Evolutionary conservation across 768 basidiomycete genomes (phyloP).

Genomic region (Heimioporus sp.): DNA sequence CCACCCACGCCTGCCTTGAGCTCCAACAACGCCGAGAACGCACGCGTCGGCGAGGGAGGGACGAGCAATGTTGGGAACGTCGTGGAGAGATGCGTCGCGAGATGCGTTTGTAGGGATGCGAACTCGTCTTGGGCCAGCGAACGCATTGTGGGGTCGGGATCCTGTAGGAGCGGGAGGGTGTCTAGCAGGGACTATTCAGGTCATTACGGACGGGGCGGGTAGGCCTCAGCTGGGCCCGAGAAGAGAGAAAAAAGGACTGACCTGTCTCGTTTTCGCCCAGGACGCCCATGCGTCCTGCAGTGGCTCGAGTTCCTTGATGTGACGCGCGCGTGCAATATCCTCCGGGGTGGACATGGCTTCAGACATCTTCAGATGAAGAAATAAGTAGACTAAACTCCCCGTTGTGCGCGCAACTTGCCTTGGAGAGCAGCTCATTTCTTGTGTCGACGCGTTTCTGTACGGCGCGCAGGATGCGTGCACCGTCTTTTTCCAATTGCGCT

Average conservation of each 20-base stretch:
- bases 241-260: slow-evolving; percentile 29
- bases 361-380: too few relatives aligned
- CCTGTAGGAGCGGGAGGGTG: slow-evolving; percentile 58
- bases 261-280: slow-evolving; percentile 58
- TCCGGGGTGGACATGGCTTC: slow-evolving; percentile 21
- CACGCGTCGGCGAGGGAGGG: slow-evolving; percentile 62
- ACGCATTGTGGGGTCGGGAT: slow-evolving; percentile 76
- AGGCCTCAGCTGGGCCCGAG: background rate
- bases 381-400: background rate
- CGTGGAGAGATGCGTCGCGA: slow-evolving; percentile 26
- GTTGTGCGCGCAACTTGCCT: slow-evolving; percentile 32
- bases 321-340: slow-evolving; percentile 57
- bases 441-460: slow-evolving; percentile 54
- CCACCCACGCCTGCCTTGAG: slow-evolving; percentile 94
- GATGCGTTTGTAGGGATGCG: slow-evolving; percentile 37
- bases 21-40: slow-evolving; percentile 80
- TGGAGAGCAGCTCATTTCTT: slow-evolving; percentile 41
- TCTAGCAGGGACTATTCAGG: slow-evolving; percentile 63
- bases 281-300: slow-evolving; percentile 66
- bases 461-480: slow-evolving; percentile 52
- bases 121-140: slow-evolving; percentile 71
- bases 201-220: too few relatives aligned
- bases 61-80: slow-evolving; percentile 73
- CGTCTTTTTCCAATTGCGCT: slow-evolving; percentile 37
- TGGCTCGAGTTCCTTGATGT: slow-evolving; percentile 67